Conservation (phyloP, 495 filamentous ascomycete genomes). For the Penicillium lagena region DNA sequence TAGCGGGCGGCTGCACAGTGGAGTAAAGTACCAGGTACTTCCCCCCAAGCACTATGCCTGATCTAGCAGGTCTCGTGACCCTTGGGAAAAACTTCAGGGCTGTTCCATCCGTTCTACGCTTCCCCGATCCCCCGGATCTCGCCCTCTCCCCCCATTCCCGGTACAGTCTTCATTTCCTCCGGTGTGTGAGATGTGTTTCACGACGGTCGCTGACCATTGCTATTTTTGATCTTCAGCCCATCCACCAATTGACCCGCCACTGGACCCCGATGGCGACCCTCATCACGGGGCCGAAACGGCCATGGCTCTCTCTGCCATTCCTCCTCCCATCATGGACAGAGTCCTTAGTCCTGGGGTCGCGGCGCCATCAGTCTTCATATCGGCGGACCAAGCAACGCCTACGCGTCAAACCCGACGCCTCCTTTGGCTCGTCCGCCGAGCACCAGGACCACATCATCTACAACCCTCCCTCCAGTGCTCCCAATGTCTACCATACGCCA, state of each 20-base stretch:
- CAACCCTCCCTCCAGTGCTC: constrained; percentile 85
- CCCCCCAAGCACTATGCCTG: not conserved
- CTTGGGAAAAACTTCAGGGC: constrained; percentile 20
- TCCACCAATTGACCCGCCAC: constrained; percentile 4
- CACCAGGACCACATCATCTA: constrained; percentile 67
- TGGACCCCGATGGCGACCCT: constrained; percentile 23
- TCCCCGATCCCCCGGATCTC: too few species aligned
- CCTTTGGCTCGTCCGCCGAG: constrained; percentile 51
- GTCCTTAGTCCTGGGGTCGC: constrained; percentile 20
- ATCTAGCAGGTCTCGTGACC: constrained; percentile 18
- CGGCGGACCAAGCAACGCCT: constrained; percentile 66
- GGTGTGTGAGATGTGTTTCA: too few species aligned
- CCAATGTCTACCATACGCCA: constrained; percentile 81
- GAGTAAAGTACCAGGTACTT: constrained; percentile 10
- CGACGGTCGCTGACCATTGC: not conserved
- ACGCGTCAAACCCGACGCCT: constrained; percentile 64
- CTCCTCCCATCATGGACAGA: constrained; percentile 34
- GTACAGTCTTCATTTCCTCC: too few species aligned
- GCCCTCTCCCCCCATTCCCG: too few species aligned
- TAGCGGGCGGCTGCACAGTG: not conserved
- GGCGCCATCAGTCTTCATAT: constrained; percentile 61
- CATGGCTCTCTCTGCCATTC: constrained; percentile 37
- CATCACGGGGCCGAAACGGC: constrained; percentile 26
- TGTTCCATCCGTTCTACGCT: constrained; percentile 6
- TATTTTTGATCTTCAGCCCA: not conserved